Base-by-base conservation (phyloP, 768 basidiomycete species). In the Boletellus ananas region DNA sequence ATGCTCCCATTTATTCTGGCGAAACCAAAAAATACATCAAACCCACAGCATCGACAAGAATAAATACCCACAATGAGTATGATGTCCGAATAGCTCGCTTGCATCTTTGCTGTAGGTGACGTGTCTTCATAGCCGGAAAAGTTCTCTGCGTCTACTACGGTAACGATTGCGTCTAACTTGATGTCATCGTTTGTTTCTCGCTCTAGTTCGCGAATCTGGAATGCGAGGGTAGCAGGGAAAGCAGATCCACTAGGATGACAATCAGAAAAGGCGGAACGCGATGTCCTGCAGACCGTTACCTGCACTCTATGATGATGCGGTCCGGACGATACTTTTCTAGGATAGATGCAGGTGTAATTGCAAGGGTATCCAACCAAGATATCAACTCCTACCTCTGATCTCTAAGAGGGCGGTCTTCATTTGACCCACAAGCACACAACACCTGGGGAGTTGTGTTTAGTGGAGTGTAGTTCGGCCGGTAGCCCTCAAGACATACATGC, bases 271-370 rank as follows among this genome's bases (percentile, higher is more conserved):
- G 45, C 9, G 25, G 41, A 27, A 11, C 36, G 6, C 41, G 8
- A 8, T 31, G 39, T 36, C 18, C 13, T 37, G 34, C 1, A 9
- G 29, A 35, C 23, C 23, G 83, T 47, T 63, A 93, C 91, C 92
- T 94, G 76, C 89, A 90, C 71, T 97, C 94, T 52, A 97, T 91
- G 58, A 97, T 85, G 60, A 97, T 94, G 34, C 94, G 78, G 69
- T 97, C 92, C 3, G 94, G 93, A 17, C 75, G 71, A 68, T 79
- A 93, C 54, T 83, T 89, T 34, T 94, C 90, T 92, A 57, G 35
- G 9, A 36, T 25, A 12, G 36, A 42, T n/a, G 11, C n/a, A 21
- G 43, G 31, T 13, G 23, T 52, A 16, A 29, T 14, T 35, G 17
- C 5, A 6, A 20, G 16, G 53, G 31, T 43, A 43, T 34, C 29